Percentiles rank a stretch among this genome's conserved stretches.
Evolutionary conservation across 2,329 filamentous ascomycete genomes (phyloP).

Genomic region (Colletotrichum zoysiae): DNA sequence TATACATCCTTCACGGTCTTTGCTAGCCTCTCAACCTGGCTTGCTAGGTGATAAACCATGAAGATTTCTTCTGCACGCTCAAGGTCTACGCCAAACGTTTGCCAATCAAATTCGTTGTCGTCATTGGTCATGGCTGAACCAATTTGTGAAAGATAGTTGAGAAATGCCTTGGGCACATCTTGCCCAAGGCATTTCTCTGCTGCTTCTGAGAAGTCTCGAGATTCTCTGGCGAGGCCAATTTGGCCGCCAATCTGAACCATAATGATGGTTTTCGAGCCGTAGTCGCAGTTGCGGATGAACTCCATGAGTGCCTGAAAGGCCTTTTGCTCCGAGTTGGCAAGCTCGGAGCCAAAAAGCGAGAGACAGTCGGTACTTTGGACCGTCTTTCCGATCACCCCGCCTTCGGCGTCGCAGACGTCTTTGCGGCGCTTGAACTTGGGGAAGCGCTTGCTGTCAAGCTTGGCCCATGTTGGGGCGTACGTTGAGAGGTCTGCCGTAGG

Average conservation of each 20-base stretch:
- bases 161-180: not conserved
- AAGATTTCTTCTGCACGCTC: constrained; percentile 2
- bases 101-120: not conserved
- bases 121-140: not conserved
- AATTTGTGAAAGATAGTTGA: not conserved
- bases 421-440: no score
- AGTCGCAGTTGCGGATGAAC: no score
- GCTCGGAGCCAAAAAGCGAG: no score
- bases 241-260: constrained; percentile 18
- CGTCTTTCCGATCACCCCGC: no score
- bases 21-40: not conserved
- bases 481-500: no score
- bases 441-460: no score
- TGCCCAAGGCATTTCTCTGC: not conserved
- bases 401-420: no score
- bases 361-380: no score
- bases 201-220: not conserved
- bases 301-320: no score
- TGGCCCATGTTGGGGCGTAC: no score
- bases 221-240: not conserved
- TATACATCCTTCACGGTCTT: not conserved
- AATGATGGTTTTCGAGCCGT: not conserved
- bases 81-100: not conserved
- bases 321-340: no score
- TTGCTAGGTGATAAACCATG: not conserved